Percentiles rank a stretch among this genome's conserved stretches.
Evolutionary conservation across 768 basidiomycete species (phyloP).

Genomic region (Mycena haematopus): DNA sequence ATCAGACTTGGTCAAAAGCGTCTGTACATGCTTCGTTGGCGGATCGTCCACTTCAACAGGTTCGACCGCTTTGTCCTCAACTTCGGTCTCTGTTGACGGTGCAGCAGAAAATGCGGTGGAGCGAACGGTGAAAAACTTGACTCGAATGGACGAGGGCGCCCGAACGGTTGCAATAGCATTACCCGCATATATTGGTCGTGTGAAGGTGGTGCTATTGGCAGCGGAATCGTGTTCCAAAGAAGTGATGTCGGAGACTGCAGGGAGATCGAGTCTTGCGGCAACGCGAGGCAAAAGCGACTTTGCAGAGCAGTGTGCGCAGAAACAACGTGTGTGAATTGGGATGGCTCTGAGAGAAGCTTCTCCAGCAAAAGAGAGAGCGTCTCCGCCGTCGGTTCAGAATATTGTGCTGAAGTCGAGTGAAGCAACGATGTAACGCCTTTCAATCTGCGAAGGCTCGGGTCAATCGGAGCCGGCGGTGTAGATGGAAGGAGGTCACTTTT

Average conservation of each 20-base stretch:
- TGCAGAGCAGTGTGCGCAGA: conserved; percentile 90
- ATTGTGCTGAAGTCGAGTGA: conserved; percentile 73
- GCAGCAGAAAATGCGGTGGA: conserved; percentile 87
- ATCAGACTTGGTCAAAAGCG: conserved; percentile 85
- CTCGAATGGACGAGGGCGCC: conserved; percentile 71
- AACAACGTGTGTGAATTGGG: conserved; percentile 87
- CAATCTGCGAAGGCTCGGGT: conserved; percentile 50
- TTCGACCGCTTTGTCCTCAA: conserved; percentile 65
- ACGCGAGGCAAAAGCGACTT: conserved; percentile 94
- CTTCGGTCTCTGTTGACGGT: conserved; percentile 56
- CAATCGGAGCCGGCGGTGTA: conserved; percentile 15
- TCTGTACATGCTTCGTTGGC: conserved; percentile 69
- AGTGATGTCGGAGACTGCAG: conserved; percentile 91
- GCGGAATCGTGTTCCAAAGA: conserved; percentile 75
- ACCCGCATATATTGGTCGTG: conserved; percentile 96
- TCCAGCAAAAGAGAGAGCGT: conserved; percentile 83
- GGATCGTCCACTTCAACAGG: conserved; percentile 66
- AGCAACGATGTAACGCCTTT: conserved; percentile 72
- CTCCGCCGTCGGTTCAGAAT: conserved; percentile 76
- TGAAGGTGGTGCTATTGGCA: conserved; percentile 82
- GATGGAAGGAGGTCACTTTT: conserved; percentile 61
- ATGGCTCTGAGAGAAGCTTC: conserved; percentile 66
- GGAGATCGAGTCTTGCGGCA: conserved; percentile 86
- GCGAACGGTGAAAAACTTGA: conserved; percentile 96
- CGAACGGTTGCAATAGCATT: conserved; percentile 95